phyloP scores from a whole-genome alignment of 495 filamentous ascomycete species.

The Penicillium samsonianum region DNA sequence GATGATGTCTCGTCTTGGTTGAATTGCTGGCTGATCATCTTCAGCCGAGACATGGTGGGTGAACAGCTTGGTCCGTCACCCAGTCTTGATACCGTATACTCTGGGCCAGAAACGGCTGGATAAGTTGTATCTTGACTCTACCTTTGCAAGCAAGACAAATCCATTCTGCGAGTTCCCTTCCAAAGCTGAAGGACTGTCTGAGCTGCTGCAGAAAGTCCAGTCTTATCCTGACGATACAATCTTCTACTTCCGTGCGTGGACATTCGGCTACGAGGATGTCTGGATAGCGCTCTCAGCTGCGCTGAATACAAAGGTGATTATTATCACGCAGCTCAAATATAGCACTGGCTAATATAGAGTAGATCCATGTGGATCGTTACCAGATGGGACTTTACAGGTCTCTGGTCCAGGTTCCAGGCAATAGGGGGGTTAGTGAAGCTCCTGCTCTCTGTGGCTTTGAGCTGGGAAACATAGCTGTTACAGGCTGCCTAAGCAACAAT shows the following conservation, averaged over 20 bases:
- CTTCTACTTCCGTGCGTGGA: conserved; percentile 90
- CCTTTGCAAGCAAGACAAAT: conserved; percentile 58
- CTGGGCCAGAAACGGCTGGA: conserved; percentile 66
- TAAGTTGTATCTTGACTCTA: conserved; percentile 86
- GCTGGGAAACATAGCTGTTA: conserved; percentile 68
- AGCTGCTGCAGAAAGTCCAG: conserved; percentile 69
- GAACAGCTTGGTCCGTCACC: conserved; percentile 64
- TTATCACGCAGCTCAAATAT: neutral
- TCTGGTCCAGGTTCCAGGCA: conserved; percentile 42
- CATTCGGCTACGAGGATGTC: conserved; percentile 90
- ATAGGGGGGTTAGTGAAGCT: conserved; percentile 53
- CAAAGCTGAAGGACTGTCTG: conserved; percentile 70
- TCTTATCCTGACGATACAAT: conserved; percentile 72
- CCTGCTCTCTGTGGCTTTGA: conserved; percentile 73
- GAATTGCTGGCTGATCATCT: conserved; percentile 10
- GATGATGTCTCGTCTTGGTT: neutral
- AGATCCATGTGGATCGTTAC: conserved; percentile 85
- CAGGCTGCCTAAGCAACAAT: conserved; percentile 70
- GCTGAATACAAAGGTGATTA: conserved; percentile 61
- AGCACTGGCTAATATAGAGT: conserved; percentile 10
- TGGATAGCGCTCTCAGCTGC: conserved; percentile 79
- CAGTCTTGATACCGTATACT: conserved; percentile 73
- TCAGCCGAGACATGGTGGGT: conserved; percentile 70
- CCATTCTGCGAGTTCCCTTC: conserved; percentile 53
- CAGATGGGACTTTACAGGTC: conserved; percentile 73